These are phyloP conservation scores for Aspergillus unguis DNA, from an alignment of 2,329 filamentous ascomycete genomes.

Conservation along the genomic window DNA sequence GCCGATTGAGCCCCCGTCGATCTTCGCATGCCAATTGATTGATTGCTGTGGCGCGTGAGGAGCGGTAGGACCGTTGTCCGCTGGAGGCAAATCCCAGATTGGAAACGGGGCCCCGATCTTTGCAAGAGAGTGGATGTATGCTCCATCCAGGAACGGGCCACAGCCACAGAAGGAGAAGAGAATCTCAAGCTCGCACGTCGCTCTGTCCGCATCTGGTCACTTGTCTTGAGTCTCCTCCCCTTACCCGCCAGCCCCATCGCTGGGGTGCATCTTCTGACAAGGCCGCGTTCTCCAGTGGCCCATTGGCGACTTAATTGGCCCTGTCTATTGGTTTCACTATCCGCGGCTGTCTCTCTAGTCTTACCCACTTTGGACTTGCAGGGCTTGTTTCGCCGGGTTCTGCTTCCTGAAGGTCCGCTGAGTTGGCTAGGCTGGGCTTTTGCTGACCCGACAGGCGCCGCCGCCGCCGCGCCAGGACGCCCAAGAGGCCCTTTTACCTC, in stretches of 20 bases:
- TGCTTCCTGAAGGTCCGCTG: constrained; percentile 4
- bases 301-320: constrained; percentile 2
- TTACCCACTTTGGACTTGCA: constrained; percentile 14
- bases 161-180: constrained; percentile 4
- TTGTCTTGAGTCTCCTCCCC: constrained; percentile 1
- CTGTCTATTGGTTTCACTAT: constrained; percentile 12
- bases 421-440: constrained; percentile 1
- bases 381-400: constrained; percentile 13
- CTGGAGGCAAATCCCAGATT: background rate
- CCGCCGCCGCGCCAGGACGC: background rate
- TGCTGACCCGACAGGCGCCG: constrained; percentile 4
- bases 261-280: constrained; percentile 10
- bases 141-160: constrained; percentile 10
- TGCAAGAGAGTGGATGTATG: constrained; percentile 6
- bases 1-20: constrained; percentile 4
- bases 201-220: background rate
- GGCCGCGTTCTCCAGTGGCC: constrained; percentile 3
- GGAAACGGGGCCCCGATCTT: constrained; percentile 2
- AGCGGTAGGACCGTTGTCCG: constrained; percentile 1
- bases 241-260: background rate
- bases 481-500: constrained; percentile 8
- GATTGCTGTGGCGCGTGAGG: constrained; percentile 6
- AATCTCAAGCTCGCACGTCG: background rate
- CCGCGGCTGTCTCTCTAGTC: constrained; percentile 9
- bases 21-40: constrained; percentile 4